These are phyloP conservation scores for Tulasnella sp. DNA, from an alignment of 768 basidiomycete species.

Conservation along the genomic window DNA sequence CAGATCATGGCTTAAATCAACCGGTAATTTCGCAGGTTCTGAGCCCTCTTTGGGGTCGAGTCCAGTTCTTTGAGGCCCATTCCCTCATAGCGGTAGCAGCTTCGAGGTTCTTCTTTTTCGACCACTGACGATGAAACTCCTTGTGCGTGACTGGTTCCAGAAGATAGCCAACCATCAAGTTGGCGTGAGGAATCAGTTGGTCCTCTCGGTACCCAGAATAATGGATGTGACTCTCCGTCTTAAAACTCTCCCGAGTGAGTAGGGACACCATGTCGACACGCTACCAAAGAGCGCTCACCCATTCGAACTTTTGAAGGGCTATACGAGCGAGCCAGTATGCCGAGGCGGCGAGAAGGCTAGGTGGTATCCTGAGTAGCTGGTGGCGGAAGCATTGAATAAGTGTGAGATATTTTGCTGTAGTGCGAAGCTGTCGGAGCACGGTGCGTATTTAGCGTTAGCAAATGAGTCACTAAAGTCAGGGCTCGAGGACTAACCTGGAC, in stretches of 20 bases:
- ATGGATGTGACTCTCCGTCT: not conserved
- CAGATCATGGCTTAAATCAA: not conserved
- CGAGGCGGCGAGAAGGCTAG: not conserved
- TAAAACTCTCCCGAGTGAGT: not conserved
- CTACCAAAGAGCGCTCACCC: not conserved
- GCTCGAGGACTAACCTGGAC: not conserved
- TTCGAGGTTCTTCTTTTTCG: not conserved
- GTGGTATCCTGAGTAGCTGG: not conserved
- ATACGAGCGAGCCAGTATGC: not conserved
- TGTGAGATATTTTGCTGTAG: not conserved
- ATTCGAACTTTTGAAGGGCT: not conserved
- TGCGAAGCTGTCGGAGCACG: not conserved
- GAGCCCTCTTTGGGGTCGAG: not conserved
- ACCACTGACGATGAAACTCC: not conserved
- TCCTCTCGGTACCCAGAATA: not conserved
- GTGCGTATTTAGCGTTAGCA: not conserved
- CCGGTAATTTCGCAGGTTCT: not conserved
- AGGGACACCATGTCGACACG: not conserved
- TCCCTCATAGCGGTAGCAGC: not conserved
- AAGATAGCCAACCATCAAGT: not conserved
- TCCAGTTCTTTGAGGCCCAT: not conserved
- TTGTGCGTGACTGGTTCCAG: not conserved
- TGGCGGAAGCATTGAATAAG: not conserved
- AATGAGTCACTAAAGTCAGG: not conserved
- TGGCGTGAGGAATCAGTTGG: not conserved